These are phyloP conservation scores for Aspergillus sclerotioniger DNA, from an alignment of 495 filamentous ascomycete genomes.

Conservation along the genomic window DNA sequence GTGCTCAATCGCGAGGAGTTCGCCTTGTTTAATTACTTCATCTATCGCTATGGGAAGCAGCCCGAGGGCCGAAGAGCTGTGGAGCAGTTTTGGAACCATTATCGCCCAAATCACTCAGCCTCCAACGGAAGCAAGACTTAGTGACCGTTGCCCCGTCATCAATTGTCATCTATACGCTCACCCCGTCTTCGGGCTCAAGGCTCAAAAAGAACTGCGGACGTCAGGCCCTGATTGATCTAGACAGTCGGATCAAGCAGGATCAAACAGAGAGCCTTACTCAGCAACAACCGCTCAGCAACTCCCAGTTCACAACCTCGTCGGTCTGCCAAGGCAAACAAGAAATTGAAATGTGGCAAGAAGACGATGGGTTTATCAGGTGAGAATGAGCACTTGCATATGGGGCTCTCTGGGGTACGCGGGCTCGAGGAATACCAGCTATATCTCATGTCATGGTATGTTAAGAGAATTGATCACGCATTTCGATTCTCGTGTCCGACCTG, in stretches of 20 bases:
- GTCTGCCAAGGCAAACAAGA: background rate
- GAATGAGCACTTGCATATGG: background rate
- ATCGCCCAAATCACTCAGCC: constrained; percentile 27
- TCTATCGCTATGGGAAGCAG: constrained; percentile 51
- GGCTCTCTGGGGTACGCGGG: background rate
- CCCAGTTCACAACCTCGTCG: background rate
- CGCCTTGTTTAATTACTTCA: constrained; percentile 74
- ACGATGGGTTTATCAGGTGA: background rate
- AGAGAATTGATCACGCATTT: background rate
- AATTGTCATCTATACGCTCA: background rate
- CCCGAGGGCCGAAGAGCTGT: constrained; percentile 42
- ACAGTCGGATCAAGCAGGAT: background rate
- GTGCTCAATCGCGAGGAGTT: constrained; percentile 70
- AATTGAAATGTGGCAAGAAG: background rate
- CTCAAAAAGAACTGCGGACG: background rate
- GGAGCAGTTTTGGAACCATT: constrained; percentile 50
- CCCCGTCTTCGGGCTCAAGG: background rate
- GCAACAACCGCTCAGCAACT: background rate
- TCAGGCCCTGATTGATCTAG: background rate
- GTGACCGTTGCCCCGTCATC: background rate
- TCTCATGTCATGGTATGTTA: background rate
- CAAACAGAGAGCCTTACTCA: background rate
- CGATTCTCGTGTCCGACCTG: background rate
- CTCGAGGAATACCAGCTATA: background rate
- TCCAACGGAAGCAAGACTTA: constrained; percentile 29